Percentiles rank a stretch among this genome's conserved stretches.
Conservation (phyloP, 2,329 filamentous ascomycete genomes). For the Plenodomus biglobosus region DNA sequence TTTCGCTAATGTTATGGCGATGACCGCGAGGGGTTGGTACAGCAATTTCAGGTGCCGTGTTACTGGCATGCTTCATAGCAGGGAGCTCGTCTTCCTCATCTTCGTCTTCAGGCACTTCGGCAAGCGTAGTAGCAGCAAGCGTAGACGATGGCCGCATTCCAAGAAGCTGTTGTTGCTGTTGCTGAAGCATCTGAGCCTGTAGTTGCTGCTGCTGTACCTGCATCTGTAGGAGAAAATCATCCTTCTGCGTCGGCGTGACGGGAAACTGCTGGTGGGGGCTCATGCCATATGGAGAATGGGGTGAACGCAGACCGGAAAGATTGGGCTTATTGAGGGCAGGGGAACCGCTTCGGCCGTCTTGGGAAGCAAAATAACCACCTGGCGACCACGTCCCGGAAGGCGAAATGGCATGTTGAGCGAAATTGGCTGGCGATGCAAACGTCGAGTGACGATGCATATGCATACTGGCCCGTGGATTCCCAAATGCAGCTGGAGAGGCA, state of each 20-base stretch:
- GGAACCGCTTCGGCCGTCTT: constrained; percentile 48
- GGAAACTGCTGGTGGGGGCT: constrained; percentile 49
- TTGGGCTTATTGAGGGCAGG: constrained; percentile 46
- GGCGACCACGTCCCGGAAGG: constrained; percentile 50
- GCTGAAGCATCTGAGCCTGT: constrained; percentile 53
- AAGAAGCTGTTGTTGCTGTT: constrained; percentile 52
- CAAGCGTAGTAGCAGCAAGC: constrained; percentile 60
- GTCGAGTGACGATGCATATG: constrained; percentile 73
- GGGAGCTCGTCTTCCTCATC: constrained; percentile 57
- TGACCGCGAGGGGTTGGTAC: constrained; percentile 63
- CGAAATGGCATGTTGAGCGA: constrained; percentile 64
- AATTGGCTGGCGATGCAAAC: constrained; percentile 68
- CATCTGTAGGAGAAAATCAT: constrained; percentile 49
- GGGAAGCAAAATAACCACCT: constrained; percentile 40
- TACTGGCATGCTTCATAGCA: constrained; percentile 42
- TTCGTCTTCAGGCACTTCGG: constrained; percentile 73
- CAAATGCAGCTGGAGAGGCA: constrained; percentile 72
- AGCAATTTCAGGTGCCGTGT: constrained; percentile 56
- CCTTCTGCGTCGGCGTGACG: constrained; percentile 38
- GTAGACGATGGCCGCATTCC: constrained; percentile 50
- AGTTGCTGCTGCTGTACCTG: constrained; percentile 56
- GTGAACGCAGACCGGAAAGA: constrained; percentile 41
- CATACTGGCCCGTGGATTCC: constrained; percentile 52
- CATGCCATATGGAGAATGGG: constrained; percentile 64
- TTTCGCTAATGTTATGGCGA: constrained; percentile 73